Percentiles rank a stretch among this genome's conserved stretches.
Evolutionary conservation across 768 basidiomycete species (phyloP).

Genomic region (Paxillus involutus): DNA sequence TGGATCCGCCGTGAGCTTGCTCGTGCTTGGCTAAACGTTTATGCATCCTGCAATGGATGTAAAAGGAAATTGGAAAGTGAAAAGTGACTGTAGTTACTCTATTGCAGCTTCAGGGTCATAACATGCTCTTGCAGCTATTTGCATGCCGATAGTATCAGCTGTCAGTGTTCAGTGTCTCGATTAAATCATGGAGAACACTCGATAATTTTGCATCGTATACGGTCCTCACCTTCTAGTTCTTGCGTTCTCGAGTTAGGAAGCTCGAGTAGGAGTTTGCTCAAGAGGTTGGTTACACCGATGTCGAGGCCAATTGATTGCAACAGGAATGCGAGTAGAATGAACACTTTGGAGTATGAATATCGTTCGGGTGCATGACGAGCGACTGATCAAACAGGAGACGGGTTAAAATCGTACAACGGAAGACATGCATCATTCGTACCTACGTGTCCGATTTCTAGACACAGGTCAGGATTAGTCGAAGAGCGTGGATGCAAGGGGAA

Average conservation of each 20-base stretch:
- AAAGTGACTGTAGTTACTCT: conserved; percentile 40
- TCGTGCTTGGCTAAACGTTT: conserved; percentile 61
- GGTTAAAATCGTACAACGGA: background rate
- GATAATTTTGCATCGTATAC: background rate
- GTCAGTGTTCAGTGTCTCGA: background rate
- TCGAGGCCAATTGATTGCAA: conserved; percentile 55
- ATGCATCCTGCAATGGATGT: conserved; percentile 58
- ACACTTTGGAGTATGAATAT: conserved; percentile 41
- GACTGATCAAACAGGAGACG: conserved; percentile 36
- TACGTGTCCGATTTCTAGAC: conserved; percentile 75
- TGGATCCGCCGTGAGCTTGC: conserved; percentile 27
- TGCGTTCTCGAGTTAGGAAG: conserved; percentile 82
- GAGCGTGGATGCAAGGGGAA: background rate
- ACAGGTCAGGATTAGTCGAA: background rate
- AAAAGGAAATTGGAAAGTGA: background rate
- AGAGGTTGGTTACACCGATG: conserved; percentile 45
- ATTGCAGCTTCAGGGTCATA: conserved; percentile 80
- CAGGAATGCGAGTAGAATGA: conserved; percentile 40
- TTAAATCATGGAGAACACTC: conserved; percentile 1
- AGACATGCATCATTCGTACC: conserved; percentile 37
- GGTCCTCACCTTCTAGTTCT: conserved; percentile 70
- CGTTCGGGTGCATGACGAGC: conserved; percentile 57
- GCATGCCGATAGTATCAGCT: conserved; percentile 88
- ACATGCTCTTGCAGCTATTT: conserved; percentile 80
- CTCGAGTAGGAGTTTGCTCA: conserved; percentile 55